phyloP scores from a whole-genome alignment of 495 filamentous ascomycete genomes.

The Poronia punctata region DNA sequence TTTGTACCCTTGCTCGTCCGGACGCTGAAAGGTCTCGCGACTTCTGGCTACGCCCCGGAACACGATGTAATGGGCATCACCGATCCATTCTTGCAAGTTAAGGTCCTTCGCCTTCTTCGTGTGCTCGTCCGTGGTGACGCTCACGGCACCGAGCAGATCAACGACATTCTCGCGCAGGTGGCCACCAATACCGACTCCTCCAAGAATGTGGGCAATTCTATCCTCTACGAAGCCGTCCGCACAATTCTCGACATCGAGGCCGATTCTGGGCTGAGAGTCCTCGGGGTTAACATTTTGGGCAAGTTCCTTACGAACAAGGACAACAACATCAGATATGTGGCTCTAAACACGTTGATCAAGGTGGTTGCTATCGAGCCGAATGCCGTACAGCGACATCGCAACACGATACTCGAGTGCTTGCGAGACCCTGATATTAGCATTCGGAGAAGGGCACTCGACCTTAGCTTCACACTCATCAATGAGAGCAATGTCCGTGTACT shows the following conservation, averaged over 20 bases:
- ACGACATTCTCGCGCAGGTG: constrained; percentile 96
- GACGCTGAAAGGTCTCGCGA: constrained; percentile 81
- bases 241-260: constrained; percentile 98
- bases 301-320: constrained; percentile 97
- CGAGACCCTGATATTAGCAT: constrained; percentile 99
- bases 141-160: constrained; percentile 91
- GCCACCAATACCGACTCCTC: constrained; percentile 97
- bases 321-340: constrained; percentile 98
- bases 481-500: constrained; percentile 90
- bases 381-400: constrained; percentile 92
- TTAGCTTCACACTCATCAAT: constrained; percentile 97
- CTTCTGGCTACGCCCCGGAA: constrained; percentile 94
- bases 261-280: constrained; percentile 83
- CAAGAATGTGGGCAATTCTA: constrained; percentile 97
- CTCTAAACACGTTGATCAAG: constrained; percentile 94
- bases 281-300: constrained; percentile 96
- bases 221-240: constrained; percentile 93
- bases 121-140: constrained; percentile 82
- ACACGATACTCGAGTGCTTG: constrained; percentile 93
- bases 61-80: constrained; percentile 98
- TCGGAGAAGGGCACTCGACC: constrained; percentile 82
- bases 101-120: constrained; percentile 79
- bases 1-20: constrained; percentile 74
- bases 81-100: constrained; percentile 97
- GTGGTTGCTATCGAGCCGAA: constrained; percentile 97